Evolutionary conservation across 139 green algal species (phyloP), one percentile per base, ranked within the genome.

Genomic region (Chlamydomonas sp.): DNA sequence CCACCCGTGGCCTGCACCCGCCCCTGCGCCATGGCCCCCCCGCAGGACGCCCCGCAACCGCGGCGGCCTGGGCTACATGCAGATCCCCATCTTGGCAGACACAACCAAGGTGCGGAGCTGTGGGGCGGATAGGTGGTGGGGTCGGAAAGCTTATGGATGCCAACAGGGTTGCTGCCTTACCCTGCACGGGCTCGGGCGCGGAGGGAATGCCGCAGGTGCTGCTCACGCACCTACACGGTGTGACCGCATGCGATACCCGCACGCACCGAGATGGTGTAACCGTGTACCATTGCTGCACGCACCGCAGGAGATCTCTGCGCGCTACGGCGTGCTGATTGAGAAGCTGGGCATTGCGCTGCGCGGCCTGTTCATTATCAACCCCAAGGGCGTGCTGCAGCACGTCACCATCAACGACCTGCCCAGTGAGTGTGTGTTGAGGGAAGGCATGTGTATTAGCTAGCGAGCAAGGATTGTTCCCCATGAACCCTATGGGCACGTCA

Each of bases 391-490:
- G 12, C 80, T 93, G n/a, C 85, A 93, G 79, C 84, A 90, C 68
- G 67, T 77, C 67, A 99, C 97, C 69, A 95, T 99, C 79, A 99
- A 99, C 93, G 97, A 98, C 91, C 93, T 98, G 79, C 88, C 88
- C 63, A 88, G 83, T 87, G 20, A 59, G 71, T 60, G 31, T 49
- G 31, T 49, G 31, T 49, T 49, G 31, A 49, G 31, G 31, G 31
- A 49, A 0, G 31, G 31, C 31, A 49, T 49, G 31, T 49, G 31
- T 49, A 49, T 49, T 49, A 49, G 31, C 31, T 49, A 49, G 31
- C 31, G 31, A 49, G 31, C 31, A 49, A 49, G 31, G 31, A 49
- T 49, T 49, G 31, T 49, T 49, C 31, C 31, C 31, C 31, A 49
- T 62, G 67, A 78, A 3, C 62, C 60, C 4, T 78, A 9, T 4